Percentiles rank a stretch among this genome's conserved stretches.
Evolutionary conservation across 768 basidiomycete species (phyloP).

Genomic region (Boletus sensibilis): DNA sequence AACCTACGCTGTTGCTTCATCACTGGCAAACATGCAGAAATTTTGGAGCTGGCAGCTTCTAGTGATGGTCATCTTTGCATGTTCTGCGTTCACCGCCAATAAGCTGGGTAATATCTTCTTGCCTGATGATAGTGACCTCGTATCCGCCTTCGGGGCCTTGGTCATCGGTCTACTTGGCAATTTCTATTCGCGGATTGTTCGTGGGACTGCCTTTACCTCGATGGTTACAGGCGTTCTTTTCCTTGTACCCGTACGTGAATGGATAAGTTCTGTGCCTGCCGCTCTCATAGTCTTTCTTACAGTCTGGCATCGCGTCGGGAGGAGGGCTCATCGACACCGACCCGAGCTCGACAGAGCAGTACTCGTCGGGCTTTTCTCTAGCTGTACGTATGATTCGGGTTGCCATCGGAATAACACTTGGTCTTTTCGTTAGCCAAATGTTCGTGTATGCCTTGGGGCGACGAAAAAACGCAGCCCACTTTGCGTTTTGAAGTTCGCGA

Average conservation of each 20-base stretch:
- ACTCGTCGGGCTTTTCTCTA: conserved; percentile 74
- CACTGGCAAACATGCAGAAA: conserved; percentile 74
- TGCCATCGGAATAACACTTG: conserved; percentile 82
- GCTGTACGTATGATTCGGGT: conserved; percentile 83
- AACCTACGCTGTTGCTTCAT: conserved; percentile 69
- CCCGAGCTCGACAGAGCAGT: conserved; percentile 55
- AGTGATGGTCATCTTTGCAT: conserved; percentile 82
- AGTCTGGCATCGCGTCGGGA: conserved; percentile 77
- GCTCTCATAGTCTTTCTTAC: conserved; percentile 21
- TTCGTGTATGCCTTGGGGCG: conserved; percentile 72
- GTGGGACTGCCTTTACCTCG: conserved; percentile 83
- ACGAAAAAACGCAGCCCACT: conserved; percentile 70
- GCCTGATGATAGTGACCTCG: conserved; percentile 67
- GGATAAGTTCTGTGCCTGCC: not conserved
- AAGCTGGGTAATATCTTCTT: conserved; percentile 58
- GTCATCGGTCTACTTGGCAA: conserved; percentile 80
- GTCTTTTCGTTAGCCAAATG: conserved; percentile 78
- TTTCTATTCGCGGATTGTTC: conserved; percentile 69
- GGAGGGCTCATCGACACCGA: conserved; percentile 58
- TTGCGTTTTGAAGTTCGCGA: conserved; percentile 59
- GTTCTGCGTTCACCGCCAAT: conserved; percentile 71
- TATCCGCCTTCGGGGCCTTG: conserved; percentile 76
- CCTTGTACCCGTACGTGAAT: conserved; percentile 71
- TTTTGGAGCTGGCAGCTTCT: conserved; percentile 67
- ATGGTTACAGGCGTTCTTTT: conserved; percentile 96